Base-by-base conservation (phyloP, 2,329 filamentous ascomycete genomes). In the Calonectria pseudoreteaudii region DNA sequence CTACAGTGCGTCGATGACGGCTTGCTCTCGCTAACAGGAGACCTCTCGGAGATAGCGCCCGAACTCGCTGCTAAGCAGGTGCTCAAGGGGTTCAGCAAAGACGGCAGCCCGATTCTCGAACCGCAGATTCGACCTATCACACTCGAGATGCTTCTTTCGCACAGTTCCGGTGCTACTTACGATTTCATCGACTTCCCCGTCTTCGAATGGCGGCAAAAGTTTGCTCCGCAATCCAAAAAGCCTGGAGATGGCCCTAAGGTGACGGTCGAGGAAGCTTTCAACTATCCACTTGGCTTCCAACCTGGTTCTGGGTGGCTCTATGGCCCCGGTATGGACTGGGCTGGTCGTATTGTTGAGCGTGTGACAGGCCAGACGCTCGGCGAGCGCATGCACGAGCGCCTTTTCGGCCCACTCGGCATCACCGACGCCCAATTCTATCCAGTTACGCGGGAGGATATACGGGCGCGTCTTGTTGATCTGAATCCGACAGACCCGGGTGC, bases 1-100 rank as follows among this genome's bases (percentile, higher is more conserved):
- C 78, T 92, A n/a, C 88, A 91, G 71, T 86, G 88, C 58, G 88
- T 91, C 2, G 90, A 92, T 44, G 84, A 87, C 9, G 89, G 88
- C 0, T 80, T 87, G 0, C 77, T 91, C 0, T 79, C 79, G 1
- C 82, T 91, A 0, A 85, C 87, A 11, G 86, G 85, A 3, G 87
- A 90, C 68, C 76, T 91, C 0, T 83, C 84, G 0, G 47, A 76
- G 0, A 64, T 89, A 3, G 81, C 88, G 2, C 90, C 90, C 0
- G 88, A 89, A 38, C 83, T 92, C 0, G 84, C 84, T 0, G 80
- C 80, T 1, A 86, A 89, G 71, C 81, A 87, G 13, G 84, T 92
- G 30, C 76, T 92, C 4, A 86, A 83, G 0, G 87, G 86, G 2
- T 90, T 88, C 72, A 81, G 85, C 14, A 84, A 86, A 0, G 80